A percentile compares a stretch with the other conserved stretches of the same genome.
Evolutionary conservation across 331 rosid species (phyloP).

Genomic region (Erythrophleum ivorense): DNA sequence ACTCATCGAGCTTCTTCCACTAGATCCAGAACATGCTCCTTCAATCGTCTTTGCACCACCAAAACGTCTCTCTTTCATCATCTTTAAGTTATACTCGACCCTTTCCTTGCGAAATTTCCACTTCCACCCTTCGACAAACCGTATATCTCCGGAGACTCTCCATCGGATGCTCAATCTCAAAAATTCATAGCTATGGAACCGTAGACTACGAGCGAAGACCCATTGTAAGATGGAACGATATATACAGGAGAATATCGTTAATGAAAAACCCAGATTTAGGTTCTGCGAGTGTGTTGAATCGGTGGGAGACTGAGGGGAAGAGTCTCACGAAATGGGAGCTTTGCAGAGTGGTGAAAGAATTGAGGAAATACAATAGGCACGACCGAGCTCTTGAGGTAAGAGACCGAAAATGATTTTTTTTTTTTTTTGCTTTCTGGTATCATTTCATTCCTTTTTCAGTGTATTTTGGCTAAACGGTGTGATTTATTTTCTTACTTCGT

Average conservation of each 20-base stretch:
- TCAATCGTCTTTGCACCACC: conserved; percentile 56
- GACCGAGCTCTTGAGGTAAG: conserved; percentile 81
- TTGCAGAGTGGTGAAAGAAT: conserved; percentile 72
- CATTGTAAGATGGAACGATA: conserved; percentile 61
- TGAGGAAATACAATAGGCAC: conserved; percentile 67
- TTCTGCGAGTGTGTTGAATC: conserved; percentile 64
- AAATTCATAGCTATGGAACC: conserved; percentile 69
- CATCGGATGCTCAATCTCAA: conserved; percentile 62
- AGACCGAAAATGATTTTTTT: background rate
- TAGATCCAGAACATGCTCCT: conserved; percentile 48
- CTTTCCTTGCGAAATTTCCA: conserved; percentile 38
- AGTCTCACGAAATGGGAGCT: conserved; percentile 82
- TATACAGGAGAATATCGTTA: conserved; percentile 67
- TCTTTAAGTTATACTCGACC: conserved; percentile 48
- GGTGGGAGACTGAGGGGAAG: conserved; percentile 88
- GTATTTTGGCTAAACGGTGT: background rate
- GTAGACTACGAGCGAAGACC: conserved; percentile 74
- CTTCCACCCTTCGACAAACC: conserved; percentile 20
- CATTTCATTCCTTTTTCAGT: background rate
- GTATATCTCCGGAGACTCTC: conserved; percentile 36
- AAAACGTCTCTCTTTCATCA: conserved; percentile 57
- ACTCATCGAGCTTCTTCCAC: background rate
- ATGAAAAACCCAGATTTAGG: conserved; percentile 64
- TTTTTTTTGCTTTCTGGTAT: background rate
- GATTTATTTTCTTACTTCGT: background rate